Evolutionary conservation across 805 yeast genomes (phyloP), one percentile per base, ranked within the genome.

Genomic region (Tetrapisispora pingtungensis): DNA sequence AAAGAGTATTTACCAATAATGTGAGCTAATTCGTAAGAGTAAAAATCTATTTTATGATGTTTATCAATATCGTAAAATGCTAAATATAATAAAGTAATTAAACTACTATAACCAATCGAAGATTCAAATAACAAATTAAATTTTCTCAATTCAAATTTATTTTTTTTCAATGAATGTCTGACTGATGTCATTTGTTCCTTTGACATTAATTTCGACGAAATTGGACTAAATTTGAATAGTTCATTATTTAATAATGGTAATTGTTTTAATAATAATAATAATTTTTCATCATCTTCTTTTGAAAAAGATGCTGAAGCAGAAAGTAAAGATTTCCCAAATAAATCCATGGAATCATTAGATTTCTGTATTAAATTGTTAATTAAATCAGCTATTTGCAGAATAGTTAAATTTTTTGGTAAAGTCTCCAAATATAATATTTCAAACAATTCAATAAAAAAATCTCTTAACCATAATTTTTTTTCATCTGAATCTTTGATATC

Each of bases 81-180:
- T 2, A 62, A 49, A 43, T 66, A 59, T 12, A 82, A 49, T 40
- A 80, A 76, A 2, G 71, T 70, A 0, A 78, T 59, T 28, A 84
- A 65, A 51, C 78, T 80, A 12, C 94, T 62, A 61, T 77, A 88
- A 0, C 96, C 97, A 56, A 82, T 87, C 20, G 78, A 67, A 48
- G 83, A 83, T 59, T 89, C 96, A 41, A 78, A 75, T 7, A 85
- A 54, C 15, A 87, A 65, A 46, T 84, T 82, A 64, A 69, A 86
- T 50, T 80, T 77, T 55, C 59, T 61, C 50, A 68, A 68, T 43
- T 78, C 67, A 58, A 68, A 67, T 41, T 56, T 57, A 2, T 64
- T 44, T 46, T 51, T 57, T 33, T 53, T 58, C 36, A 62, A 48
- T 4, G 52, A 44, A 36, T 58, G 58, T 34, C 61, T 53, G 28